phyloP scores from a whole-genome alignment of 352 stramenopile genomes.

The Pythium brassicae region DNA sequence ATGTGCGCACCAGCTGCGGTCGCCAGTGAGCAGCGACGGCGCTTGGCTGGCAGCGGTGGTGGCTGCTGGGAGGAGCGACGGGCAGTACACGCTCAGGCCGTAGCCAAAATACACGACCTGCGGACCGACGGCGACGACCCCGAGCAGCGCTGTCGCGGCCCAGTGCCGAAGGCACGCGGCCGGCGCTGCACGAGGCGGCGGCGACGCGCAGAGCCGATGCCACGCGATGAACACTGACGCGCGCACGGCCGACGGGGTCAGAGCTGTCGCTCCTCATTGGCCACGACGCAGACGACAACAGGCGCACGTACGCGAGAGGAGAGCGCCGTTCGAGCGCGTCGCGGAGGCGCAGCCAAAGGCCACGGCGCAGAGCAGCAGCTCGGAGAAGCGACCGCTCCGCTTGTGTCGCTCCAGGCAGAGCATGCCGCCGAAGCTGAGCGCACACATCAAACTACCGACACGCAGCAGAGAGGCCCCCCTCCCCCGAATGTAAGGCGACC shows the following conservation, averaged over 20 bases:
- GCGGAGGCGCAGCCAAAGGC: constrained; percentile 62
- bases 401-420: constrained; percentile 45
- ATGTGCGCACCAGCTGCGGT: constrained; percentile 68
- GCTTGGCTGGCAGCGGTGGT: background rate
- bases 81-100: constrained; percentile 60
- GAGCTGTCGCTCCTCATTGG: too few species aligned
- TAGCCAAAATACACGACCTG: constrained; percentile 71
- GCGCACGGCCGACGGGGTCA: too few species aligned
- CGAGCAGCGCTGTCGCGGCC: constrained; percentile 53
- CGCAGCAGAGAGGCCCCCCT: too few species aligned
- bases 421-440: constrained; percentile 76
- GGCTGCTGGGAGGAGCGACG: constrained; percentile 26
- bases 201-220: constrained; percentile 54
- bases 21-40: constrained; percentile 14
- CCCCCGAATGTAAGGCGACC: too few species aligned
- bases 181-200: constrained; percentile 23
- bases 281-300: too few species aligned
- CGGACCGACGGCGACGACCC: constrained; percentile 49
- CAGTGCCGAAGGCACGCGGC: constrained; percentile 50
- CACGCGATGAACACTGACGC: constrained; percentile 69
- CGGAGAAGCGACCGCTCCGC: constrained; percentile 14
- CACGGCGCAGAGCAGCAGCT: constrained; percentile 36
- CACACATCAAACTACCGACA: constrained; percentile 71
- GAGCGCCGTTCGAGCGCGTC: constrained; percentile 73
- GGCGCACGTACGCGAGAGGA: constrained; percentile 64